Evolutionary conservation across 441 rosid species (phyloP).

Genomic region (Melastoma candidum): DNA sequence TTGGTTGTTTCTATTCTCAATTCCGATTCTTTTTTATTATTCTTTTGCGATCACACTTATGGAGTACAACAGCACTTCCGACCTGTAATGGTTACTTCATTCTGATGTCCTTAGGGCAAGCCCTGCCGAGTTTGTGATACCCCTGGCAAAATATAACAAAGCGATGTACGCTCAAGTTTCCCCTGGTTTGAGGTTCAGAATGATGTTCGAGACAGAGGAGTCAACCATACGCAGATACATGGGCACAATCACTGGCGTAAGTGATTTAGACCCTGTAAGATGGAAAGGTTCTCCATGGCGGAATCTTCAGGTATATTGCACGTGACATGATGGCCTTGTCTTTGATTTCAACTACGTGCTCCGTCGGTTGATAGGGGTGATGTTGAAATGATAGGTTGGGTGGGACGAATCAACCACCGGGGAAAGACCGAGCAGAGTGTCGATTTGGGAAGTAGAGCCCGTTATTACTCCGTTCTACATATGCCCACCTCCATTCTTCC

Average conservation of each 20-base stretch:
- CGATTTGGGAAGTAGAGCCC: conserved; percentile 91
- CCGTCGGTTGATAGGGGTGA: conserved; percentile 4
- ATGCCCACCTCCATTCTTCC: conserved; percentile 93
- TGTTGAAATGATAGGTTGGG: conserved; percentile 49
- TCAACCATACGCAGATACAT: conserved; percentile 88
- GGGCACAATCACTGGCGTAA: conserved; percentile 87
- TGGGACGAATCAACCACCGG: conserved; percentile 98
- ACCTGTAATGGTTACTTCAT: not conserved
- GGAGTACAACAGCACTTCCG: not conserved
- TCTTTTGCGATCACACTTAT: not conserved
- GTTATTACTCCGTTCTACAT: conserved; percentile 88
- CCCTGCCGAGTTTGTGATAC: conserved; percentile 90
- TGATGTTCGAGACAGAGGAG: conserved; percentile 97
- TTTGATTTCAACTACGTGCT: not conserved
- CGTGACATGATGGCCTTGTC: not conserved
- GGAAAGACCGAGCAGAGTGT: conserved; percentile 78
- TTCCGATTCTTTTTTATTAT: not conserved
- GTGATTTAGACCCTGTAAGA: conserved; percentile 74
- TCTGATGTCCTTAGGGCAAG: conserved; percentile 56
- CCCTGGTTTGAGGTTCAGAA: conserved; percentile 86
- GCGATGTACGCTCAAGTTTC: conserved; percentile 82
- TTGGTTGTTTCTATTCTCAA: no score
- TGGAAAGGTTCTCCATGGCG: conserved; percentile 98
- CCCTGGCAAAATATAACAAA: conserved; percentile 83
- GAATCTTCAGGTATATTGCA: conserved; percentile 66